phyloP scores from a whole-genome alignment of 192 early-diverging fungal species.

The Rhizophagus sp. region DNA sequence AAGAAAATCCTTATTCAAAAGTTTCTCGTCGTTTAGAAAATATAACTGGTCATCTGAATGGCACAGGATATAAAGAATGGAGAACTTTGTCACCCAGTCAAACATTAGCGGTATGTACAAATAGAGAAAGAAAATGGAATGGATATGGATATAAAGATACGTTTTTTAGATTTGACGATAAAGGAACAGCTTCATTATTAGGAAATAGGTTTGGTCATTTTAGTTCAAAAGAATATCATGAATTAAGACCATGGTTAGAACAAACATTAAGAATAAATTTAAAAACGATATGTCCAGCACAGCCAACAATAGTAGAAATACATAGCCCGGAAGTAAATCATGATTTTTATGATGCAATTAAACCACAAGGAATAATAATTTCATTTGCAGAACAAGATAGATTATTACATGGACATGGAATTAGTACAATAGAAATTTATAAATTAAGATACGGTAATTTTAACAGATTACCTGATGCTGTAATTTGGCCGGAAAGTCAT shows the following conservation, averaged over 20 bases:
- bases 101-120: slow-evolving; percentile 1
- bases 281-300: not conserved
- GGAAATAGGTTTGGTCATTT: slow-evolving; percentile 6
- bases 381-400: slow-evolving; percentile 19
- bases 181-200: not conserved
- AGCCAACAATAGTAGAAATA: not conserved
- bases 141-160: slow-evolving; percentile 13
- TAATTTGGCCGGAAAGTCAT: slow-evolving; percentile 24
- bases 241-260: slow-evolving; percentile 16
- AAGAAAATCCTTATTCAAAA: not conserved
- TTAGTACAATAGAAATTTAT: slow-evolving; percentile 11
- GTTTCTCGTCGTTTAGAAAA: not conserved
- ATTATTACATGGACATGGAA: not conserved
- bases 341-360: slow-evolving; percentile 19
- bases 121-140: slow-evolving; percentile 17
- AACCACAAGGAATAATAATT: not conserved
- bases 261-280: slow-evolving; percentile 23
- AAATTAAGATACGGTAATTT: slow-evolving; percentile 9
- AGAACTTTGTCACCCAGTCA: slow-evolving; percentile 3
- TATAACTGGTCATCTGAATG: not conserved
- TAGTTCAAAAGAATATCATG: slow-evolving; percentile 28
- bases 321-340: slow-evolving; percentile 12
- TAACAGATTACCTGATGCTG: not conserved
- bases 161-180: slow-evolving; percentile 12
- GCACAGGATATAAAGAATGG: slow-evolving; percentile 4